Evolutionary conservation across 2,329 filamentous ascomycete genomes (phyloP).

Genomic region (Penicillium sp.): DNA sequence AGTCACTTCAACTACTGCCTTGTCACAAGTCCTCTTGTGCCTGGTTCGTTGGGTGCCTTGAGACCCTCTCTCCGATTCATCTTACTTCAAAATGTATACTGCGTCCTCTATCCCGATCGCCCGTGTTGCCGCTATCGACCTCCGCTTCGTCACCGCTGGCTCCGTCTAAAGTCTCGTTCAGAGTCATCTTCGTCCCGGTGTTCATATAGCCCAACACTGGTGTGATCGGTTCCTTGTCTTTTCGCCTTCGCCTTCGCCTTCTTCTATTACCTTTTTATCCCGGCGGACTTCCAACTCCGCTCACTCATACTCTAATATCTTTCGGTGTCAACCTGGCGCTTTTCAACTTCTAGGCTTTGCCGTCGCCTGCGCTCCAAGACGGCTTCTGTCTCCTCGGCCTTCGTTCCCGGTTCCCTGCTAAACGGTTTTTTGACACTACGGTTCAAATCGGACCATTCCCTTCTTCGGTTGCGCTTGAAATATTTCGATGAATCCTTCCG

Average conservation of each 20-base stretch:
- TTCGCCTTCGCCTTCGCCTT: constrained; percentile 2
- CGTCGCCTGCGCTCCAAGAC: constrained; percentile 28
- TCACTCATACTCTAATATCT: constrained; percentile 1
- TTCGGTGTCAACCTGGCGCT: constrained; percentile 21
- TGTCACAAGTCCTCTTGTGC: constrained; percentile 29
- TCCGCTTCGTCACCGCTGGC: constrained; percentile 27
- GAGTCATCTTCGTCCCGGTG: constrained; percentile 17
- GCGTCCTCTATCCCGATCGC: constrained; percentile 37
- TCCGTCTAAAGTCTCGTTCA: constrained; percentile 15
- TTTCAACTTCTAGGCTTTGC: constrained; percentile 22
- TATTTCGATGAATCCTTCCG: constrained; percentile 26
- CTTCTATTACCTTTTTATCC: neutral
- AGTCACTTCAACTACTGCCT: constrained; percentile 11
- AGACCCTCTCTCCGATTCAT: constrained; percentile 18
- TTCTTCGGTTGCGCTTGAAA: constrained; percentile 11
- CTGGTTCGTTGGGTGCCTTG: constrained; percentile 31
- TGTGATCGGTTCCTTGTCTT: constrained; percentile 22
- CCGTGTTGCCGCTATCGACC: constrained; percentile 36
- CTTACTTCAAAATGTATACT: constrained; percentile 42
- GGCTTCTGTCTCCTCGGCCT: constrained; percentile 28
- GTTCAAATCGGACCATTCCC: constrained; percentile 23
- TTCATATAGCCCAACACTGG: constrained; percentile 21
- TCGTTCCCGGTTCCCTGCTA: constrained; percentile 30
- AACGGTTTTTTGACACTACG: constrained; percentile 26
- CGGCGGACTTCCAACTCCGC: neutral